Percentiles rank a stretch among this genome's conserved stretches.
phyloP scores from a whole-genome alignment of 202 grass and related monocot genomes.

The Musa balbisiana region DNA sequence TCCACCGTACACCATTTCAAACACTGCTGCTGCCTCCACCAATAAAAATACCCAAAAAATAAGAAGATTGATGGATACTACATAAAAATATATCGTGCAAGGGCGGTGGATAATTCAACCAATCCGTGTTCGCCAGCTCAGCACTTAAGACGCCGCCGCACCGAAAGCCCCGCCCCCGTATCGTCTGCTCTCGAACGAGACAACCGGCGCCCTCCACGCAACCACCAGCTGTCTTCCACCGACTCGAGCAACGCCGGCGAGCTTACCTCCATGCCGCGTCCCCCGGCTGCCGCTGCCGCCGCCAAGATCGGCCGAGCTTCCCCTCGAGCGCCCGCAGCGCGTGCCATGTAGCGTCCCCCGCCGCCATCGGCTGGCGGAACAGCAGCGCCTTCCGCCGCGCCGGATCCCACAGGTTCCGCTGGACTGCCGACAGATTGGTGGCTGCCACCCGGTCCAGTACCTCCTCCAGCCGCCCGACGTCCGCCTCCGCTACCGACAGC shows the following conservation, averaged over 20 bases:
- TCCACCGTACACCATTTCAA: too few species aligned
- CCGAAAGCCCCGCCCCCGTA: neutral
- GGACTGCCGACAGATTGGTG: constrained; percentile 65
- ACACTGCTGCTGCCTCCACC: too few species aligned
- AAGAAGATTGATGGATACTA: too few species aligned
- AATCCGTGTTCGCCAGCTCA: neutral
- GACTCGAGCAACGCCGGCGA: constrained; percentile 30
- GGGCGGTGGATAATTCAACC: too few species aligned
- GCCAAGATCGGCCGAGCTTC: constrained; percentile 40
- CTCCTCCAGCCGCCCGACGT: constrained; percentile 48
- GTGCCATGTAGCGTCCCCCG: constrained; percentile 86
- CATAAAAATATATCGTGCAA: too few species aligned
- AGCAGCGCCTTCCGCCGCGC: constrained; percentile 46
- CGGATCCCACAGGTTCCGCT: constrained; percentile 82
- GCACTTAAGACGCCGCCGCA: neutral
- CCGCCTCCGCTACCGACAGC: constrained; percentile 49
- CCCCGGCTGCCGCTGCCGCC: neutral
- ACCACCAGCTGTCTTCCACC: neutral
- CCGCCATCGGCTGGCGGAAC: constrained; percentile 46
- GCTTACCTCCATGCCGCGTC: neutral
- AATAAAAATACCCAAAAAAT: neutral
- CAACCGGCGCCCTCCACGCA: neutral
- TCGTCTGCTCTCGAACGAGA: neutral
- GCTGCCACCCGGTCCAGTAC: constrained; percentile 67
- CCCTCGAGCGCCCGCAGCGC: constrained; percentile 54